A percentile compares a stretch with the other conserved stretches of the same genome.
phyloP scores from a whole-genome alignment of 1,284 basidiomycete genomes.

The Mycena citricolor region DNA sequence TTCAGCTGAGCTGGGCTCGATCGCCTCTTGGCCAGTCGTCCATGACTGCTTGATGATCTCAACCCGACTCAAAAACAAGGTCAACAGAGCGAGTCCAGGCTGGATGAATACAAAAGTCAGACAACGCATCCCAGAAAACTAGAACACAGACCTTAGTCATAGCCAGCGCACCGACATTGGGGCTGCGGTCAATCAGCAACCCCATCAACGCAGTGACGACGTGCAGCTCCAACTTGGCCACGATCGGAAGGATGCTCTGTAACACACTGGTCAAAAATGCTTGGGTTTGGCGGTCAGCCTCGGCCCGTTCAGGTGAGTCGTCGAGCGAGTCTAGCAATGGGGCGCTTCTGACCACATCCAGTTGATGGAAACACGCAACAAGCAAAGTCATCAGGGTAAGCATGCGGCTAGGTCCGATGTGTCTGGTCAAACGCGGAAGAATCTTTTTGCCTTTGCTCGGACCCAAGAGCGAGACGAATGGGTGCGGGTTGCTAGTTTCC shows the following conservation, averaged over 20 bases:
- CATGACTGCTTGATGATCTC: slow-evolving; percentile 84
- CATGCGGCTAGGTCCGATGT: slow-evolving; percentile 78
- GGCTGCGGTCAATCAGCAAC: slow-evolving; percentile 77
- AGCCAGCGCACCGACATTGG: slow-evolving; percentile 68
- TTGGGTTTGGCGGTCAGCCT: slow-evolving; percentile 86
- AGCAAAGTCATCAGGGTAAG: slow-evolving; percentile 89
- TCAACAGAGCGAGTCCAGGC: slow-evolving; percentile 92
- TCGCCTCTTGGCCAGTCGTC: slow-evolving; percentile 47
- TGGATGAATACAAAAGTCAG: slow-evolving; percentile 32
- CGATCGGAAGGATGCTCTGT: slow-evolving; percentile 82
- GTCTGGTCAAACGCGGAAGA: slow-evolving; percentile 86
- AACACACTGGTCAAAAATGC: slow-evolving; percentile 85
- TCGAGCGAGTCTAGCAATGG: slow-evolving; percentile 66
- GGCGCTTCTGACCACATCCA: slow-evolving; percentile 85
- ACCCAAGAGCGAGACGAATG: slow-evolving; percentile 90
- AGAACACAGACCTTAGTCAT: slow-evolving; percentile 61
- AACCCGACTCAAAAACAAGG: slow-evolving; percentile 88
- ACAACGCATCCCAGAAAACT: not conserved
- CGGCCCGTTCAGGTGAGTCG: slow-evolving; percentile 65
- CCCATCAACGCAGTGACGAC: slow-evolving; percentile 88
- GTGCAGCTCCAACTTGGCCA: slow-evolving; percentile 76
- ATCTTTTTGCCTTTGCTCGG: slow-evolving; percentile 94
- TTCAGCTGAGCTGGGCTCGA: slow-evolving; percentile 60
- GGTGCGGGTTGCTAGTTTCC: slow-evolving; percentile 92
- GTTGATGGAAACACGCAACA: slow-evolving; percentile 90